These are phyloP conservation scores for Xylaria nigripes DNA, from an alignment of 495 filamentous ascomycete genomes.

Conservation along the genomic window DNA sequence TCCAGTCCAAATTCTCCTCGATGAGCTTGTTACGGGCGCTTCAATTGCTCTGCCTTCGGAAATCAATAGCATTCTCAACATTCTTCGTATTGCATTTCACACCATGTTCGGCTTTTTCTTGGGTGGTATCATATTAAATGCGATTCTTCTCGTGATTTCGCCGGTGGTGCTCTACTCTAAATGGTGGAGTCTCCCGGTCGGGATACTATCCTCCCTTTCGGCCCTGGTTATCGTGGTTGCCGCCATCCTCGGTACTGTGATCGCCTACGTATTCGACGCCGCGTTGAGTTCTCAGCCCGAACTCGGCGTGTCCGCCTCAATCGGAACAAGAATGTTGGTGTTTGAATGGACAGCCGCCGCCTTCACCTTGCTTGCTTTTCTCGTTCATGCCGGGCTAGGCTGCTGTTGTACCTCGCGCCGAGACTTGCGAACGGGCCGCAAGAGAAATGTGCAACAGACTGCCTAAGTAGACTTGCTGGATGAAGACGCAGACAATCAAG, in stretches of 20 bases:
- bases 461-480: neutral
- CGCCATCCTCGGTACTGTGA: slow-evolving; percentile 65
- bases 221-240: slow-evolving; percentile 62
- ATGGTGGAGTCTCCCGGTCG: slow-evolving; percentile 38
- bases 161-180: slow-evolving; percentile 36
- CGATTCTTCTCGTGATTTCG: slow-evolving; percentile 45
- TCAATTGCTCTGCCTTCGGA: slow-evolving; percentile 71
- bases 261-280: slow-evolving; percentile 69
- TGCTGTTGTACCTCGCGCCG: slow-evolving; percentile 61
- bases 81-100: slow-evolving; percentile 70
- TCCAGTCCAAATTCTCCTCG: slow-evolving; percentile 69
- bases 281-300: slow-evolving; percentile 55
- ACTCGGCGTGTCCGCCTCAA: slow-evolving; percentile 63
- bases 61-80: slow-evolving; percentile 59
- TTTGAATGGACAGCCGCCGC: slow-evolving; percentile 83
- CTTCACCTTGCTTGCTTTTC: slow-evolving; percentile 57
- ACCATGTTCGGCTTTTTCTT: slow-evolving; percentile 91
- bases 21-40: slow-evolving; percentile 71
- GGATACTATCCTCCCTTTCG: slow-evolving; percentile 57
- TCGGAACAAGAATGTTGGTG: slow-evolving; percentile 70
- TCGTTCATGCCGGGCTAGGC: slow-evolving; percentile 62
- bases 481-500: neutral
- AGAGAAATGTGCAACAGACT: slow-evolving; percentile 6
- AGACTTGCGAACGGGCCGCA: slow-evolving; percentile 49
- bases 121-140: slow-evolving; percentile 54